Conservation (phyloP, 1,139 yeast species). For the Lodderomyces margitis region DNA sequence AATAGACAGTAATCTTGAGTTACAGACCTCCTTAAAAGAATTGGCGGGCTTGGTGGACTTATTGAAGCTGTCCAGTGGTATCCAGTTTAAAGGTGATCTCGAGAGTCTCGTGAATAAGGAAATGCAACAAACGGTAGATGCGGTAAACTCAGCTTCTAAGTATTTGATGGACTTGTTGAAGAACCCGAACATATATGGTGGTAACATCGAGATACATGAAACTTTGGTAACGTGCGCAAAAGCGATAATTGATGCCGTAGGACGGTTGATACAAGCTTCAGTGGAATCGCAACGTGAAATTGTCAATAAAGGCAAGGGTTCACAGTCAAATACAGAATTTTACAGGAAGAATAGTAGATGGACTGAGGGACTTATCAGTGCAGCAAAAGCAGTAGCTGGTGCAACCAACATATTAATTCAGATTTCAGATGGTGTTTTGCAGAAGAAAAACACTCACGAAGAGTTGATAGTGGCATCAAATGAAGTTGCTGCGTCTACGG, state of each 20-base stretch:
- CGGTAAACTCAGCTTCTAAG: constrained; percentile 65
- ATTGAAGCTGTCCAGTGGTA: constrained; percentile 43
- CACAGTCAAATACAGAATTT: constrained; percentile 67
- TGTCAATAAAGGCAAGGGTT: constrained; percentile 69
- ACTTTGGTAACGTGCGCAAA: constrained; percentile 78
- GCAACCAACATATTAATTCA: constrained; percentile 78
- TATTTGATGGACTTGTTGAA: constrained; percentile 56
- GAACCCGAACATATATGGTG: constrained; percentile 55
- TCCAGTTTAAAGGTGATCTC: constrained; percentile 53
- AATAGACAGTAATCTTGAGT: constrained; percentile 69
- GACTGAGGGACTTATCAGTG: constrained; percentile 93
- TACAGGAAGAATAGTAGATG: constrained; percentile 87
- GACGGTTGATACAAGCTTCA: constrained; percentile 69
- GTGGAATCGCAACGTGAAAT: constrained; percentile 83
- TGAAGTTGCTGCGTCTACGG: constrained; percentile 91
- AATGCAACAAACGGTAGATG: constrained; percentile 67
- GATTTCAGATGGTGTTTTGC: constrained; percentile 83
- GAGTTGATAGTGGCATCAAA: constrained; percentile 87
- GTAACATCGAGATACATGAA: constrained; percentile 71
- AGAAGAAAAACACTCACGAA: constrained; percentile 65
- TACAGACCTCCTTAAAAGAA: constrained; percentile 68
- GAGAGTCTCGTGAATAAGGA: constrained; percentile 72
- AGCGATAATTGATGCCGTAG: constrained; percentile 79
- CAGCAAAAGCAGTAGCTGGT: constrained; percentile 85
- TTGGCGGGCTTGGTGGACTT: constrained; percentile 57